phyloP scores from a whole-genome alignment of 208 protist genomes.

The Trypanosoma theileri region DNA sequence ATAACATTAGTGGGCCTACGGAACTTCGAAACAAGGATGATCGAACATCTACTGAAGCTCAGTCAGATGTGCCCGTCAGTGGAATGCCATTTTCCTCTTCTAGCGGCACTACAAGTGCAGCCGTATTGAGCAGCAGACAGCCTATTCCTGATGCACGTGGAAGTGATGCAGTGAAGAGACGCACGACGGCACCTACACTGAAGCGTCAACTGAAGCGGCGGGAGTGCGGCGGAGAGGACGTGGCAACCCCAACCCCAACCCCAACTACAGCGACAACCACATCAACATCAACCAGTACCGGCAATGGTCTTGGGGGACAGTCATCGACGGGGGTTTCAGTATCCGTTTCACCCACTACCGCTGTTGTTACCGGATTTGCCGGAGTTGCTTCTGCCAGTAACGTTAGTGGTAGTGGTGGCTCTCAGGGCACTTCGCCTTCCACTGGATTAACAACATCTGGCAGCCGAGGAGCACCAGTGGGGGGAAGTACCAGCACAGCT shows the following conservation, averaged over 20 bases:
- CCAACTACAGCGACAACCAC: background rate
- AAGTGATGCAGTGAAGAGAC: background rate
- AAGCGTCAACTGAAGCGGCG: conserved; percentile 20
- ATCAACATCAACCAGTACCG: background rate
- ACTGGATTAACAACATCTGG: background rate
- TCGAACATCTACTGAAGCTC: background rate
- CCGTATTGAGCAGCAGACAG: background rate
- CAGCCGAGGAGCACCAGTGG: background rate
- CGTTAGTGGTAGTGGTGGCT: conserved; percentile 3
- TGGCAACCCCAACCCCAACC: background rate
- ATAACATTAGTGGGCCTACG: background rate
- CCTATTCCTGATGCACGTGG: background rate
- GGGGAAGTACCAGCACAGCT: background rate
- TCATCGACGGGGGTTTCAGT: background rate
- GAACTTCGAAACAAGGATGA: conserved; percentile 9
- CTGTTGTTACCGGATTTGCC: too few species aligned
- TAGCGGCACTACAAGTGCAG: background rate
- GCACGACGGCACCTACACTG: background rate
- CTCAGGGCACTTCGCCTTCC: background rate
- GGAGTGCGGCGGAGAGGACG: conserved; percentile 3
- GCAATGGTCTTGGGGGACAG: background rate
- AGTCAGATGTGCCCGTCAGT: background rate
- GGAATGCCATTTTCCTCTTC: background rate
- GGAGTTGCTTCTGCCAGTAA: background rate
- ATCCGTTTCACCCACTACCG: background rate